phyloP scores from a whole-genome alignment of 805 yeast species.

The Candida sithepensis region DNA sequence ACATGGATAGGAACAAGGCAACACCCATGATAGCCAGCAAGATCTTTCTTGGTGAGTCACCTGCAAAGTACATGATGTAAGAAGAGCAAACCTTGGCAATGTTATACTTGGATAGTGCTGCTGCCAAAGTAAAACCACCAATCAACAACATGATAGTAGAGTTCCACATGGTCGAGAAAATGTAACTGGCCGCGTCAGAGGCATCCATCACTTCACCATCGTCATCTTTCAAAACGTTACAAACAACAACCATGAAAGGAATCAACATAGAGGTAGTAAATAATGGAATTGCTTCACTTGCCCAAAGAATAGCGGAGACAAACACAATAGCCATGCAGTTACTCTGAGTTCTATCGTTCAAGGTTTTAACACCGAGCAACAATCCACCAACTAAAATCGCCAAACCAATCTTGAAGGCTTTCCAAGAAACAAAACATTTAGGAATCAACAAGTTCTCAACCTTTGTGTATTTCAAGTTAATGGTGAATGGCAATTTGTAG shows the following conservation, averaged over 20 bases:
- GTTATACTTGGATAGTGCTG: conserved; percentile 50
- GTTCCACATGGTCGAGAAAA: conserved; percentile 49
- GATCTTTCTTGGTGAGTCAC: conserved; percentile 46
- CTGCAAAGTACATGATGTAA: conserved; percentile 46
- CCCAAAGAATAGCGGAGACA: conserved; percentile 51
- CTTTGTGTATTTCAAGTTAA: conserved; percentile 14
- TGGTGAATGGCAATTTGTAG: conserved; percentile 18
- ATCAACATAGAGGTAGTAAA: conserved; percentile 47
- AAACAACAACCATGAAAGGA: conserved; percentile 44
- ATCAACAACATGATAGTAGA: conserved; percentile 48
- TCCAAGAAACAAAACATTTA: conserved; percentile 42
- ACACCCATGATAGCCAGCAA: conserved; percentile 48
- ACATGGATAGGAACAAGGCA: conserved; percentile 50
- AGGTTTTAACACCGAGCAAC: conserved; percentile 55
- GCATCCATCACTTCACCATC: conserved; percentile 43
- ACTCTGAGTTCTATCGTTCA: conserved; percentile 57
- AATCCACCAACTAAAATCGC: conserved; percentile 51
- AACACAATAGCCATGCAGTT: conserved; percentile 65
- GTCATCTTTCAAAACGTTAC: conserved; percentile 47
- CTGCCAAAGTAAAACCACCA: conserved; percentile 55
- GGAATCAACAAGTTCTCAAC: conserved; percentile 40
- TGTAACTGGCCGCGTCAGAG: conserved; percentile 39
- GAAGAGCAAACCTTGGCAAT: conserved; percentile 49
- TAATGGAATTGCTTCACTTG: conserved; percentile 48
- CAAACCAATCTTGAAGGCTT: conserved; percentile 44